Evolutionary conservation across 2,329 filamentous ascomycete species (phyloP), one percentile per base, ranked within the genome.

Genomic region (Dactylellina cionopaga): DNA sequence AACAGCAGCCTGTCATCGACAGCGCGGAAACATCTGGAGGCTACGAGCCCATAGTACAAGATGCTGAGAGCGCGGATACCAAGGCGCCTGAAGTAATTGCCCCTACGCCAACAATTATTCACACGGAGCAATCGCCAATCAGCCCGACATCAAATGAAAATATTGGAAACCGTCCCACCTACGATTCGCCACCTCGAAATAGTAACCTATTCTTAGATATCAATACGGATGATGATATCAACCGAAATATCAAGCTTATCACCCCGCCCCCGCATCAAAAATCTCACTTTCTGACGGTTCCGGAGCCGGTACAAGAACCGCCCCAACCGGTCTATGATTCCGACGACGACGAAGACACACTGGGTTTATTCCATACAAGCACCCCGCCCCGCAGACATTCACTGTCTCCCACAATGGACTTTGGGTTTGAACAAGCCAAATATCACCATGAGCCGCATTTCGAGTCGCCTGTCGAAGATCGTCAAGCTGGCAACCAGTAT

Each of bases 331-430:
- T 2, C 24, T 71, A 71, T 24, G 66, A 70, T 15, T 55, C 49
- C 46, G 49, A 55, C 13, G 59, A 62, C n/a, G 58, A 63, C 13
- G 49, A 56, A 44, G 66, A 71, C 13, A 55, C 35, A 5, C 33
- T 47, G 5, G 66, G 58, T 3, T 52, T 71, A 5, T 71, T 71
- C 33, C 66, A 71, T 19, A 71, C 66, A 11, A 71, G 58, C 51
- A 71, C 66, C 13, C 66, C 66, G n/a, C 66, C 66, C 27, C 66
- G 58, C 17, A 55, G 66, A 27, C 46, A 41, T 11, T 71, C 66
- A n/a, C 24, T 63, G 35, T 71, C 66, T 2, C 55, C 65, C 4
- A 62, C 66, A 27, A 56, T 47, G 13, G 65, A 62, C 17, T 71
- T 51, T 25, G 46, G 43, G 11, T 63, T 71, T 13, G 58, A 47